Percentiles rank a stretch among this genome's conserved stretches.
Evolutionary conservation across 2,329 filamentous ascomycete genomes (phyloP).

Genomic region (Ceratocystis harringtonii): DNA sequence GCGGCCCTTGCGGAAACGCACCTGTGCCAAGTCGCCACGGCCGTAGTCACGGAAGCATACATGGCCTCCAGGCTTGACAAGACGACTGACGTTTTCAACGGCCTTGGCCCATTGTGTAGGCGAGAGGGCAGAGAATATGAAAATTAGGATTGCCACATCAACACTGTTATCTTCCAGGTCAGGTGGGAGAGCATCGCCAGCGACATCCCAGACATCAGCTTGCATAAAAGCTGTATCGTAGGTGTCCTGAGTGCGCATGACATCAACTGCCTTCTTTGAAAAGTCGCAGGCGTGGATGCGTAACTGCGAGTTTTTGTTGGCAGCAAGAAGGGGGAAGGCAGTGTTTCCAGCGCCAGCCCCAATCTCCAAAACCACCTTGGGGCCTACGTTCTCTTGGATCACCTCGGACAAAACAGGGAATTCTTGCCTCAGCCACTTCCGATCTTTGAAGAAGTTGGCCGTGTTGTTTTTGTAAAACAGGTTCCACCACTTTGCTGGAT

Average conservation of each 20-base stretch:
- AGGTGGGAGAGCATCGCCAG: conserved; percentile 57
- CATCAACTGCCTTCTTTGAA: conserved; percentile 83
- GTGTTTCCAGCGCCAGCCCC: conserved; percentile 94
- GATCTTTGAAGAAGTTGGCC: conserved; percentile 95
- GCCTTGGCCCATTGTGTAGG: conserved; percentile 74
- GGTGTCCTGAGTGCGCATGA: conserved; percentile 67
- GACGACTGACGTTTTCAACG: conserved; percentile 61
- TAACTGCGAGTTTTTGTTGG: conserved; percentile 68
- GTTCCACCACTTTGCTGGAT: conserved; percentile 96
- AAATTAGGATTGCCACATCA: conserved; percentile 86
- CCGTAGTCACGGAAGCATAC: conserved; percentile 96
- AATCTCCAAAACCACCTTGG: conserved; percentile 66
- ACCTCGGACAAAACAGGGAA: conserved; percentile 76
- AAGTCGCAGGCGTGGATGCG: conserved; percentile 93
- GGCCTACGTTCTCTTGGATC: conserved; percentile 53
- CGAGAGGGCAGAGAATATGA: conserved; percentile 87
- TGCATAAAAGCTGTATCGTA: conserved; percentile 55
- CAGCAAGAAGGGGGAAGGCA: conserved; percentile 74
- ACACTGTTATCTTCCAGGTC: conserved; percentile 64
- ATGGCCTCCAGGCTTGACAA: conserved; percentile 83
- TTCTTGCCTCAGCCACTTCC: conserved; percentile 93
- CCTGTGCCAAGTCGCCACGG: conserved; percentile 85
- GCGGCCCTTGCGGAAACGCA: conserved; percentile 88
- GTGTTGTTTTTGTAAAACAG: conserved; percentile 96
- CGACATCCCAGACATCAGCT: conserved; percentile 90